Evolutionary conservation across 225 moss, liverwort and hornwort species (phyloP), one percentile per base, ranked within the genome.

Genomic region (Ulota crispa): DNA sequence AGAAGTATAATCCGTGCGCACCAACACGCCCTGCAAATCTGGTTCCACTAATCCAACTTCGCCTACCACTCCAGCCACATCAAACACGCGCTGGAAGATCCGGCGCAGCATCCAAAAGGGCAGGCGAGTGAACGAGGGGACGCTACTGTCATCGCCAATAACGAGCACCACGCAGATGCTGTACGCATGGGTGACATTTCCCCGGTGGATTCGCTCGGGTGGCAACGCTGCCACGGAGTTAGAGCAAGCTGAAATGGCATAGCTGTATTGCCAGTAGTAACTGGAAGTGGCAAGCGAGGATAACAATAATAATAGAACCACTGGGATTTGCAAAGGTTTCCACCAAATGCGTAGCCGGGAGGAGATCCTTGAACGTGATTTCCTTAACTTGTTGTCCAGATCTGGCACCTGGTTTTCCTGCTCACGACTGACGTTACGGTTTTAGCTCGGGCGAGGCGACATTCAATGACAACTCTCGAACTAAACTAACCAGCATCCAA

Each of bases 1-100:
- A 9, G 87, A 88, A 27, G 90, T 79, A 53, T 85, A 90, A 70
- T 90, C 90, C 3, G 88, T 86, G 16, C 81, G 73, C n/a, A 90
- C 88, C 79, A 90, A 39, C 14, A 86, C 82, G 39, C 79, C 67
- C 34, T 79, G 72, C 80, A 90, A 77, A 27, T 86, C 45, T 4
- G 84, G 86, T 70, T 90, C 88, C 77, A 84, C 83, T 26, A 90
- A 0, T 19, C 90, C 90, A 1, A 88, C 86, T 15, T 88, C 82
- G n/a, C 84, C 88, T 4, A 41, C 5, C 3, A 81, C 77, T 31
- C 77, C 70, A 9, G 81, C 79, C 1, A 88, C 83, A 0, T 19
- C 11, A 0, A 90, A 23, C 6, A 86, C 84, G 2, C 77, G 81
- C 41, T 86, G 86, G 10, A 90, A 88, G 69, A 90, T 68, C 70